Percentiles rank a stretch among this genome's conserved stretches.
Conservation (phyloP, 495 filamentous ascomycete species). For the Cryomyces minteri region DNA sequence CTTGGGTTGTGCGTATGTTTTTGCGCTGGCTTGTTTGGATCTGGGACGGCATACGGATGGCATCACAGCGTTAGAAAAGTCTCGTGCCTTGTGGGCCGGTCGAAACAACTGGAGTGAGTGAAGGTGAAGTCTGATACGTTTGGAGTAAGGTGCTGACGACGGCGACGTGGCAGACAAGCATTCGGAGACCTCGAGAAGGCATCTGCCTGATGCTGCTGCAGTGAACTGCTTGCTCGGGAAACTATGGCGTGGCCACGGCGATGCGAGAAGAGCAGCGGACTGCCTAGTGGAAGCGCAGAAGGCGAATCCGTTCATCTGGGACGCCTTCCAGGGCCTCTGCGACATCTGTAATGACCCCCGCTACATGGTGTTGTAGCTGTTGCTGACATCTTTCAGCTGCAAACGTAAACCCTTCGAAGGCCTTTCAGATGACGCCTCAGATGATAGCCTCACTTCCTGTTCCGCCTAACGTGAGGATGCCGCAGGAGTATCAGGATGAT, state of each 20-base stretch:
- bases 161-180: conserved; percentile 36
- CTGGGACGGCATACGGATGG: conserved; percentile 65
- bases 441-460: conserved; percentile 30
- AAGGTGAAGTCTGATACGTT: neutral
- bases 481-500: conserved; percentile 8
- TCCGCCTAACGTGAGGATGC: conserved; percentile 7
- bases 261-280: conserved; percentile 61
- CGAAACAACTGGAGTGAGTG: conserved; percentile 53
- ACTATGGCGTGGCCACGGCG: conserved; percentile 62
- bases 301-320: conserved; percentile 93
- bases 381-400: neutral
- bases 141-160: neutral
- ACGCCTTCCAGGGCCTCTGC: conserved; percentile 74
- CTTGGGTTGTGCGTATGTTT: conserved; percentile 78
- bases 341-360: conserved; percentile 34
- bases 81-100: conserved; percentile 47
- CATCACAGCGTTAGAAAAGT: conserved; percentile 58
- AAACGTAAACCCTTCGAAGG: conserved; percentile 38
- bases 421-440: conserved; percentile 65
- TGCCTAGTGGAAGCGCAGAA: conserved; percentile 79
- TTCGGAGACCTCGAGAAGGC: conserved; percentile 30
- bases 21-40: conserved; percentile 71
- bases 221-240: conserved; percentile 68
- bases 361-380: neutral
- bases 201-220: conserved; percentile 69